A percentile compares a stretch with the other conserved stretches of the same genome.
phyloP scores from a whole-genome alignment of 495 filamentous ascomycete genomes.

The Xylona heveae region DNA sequence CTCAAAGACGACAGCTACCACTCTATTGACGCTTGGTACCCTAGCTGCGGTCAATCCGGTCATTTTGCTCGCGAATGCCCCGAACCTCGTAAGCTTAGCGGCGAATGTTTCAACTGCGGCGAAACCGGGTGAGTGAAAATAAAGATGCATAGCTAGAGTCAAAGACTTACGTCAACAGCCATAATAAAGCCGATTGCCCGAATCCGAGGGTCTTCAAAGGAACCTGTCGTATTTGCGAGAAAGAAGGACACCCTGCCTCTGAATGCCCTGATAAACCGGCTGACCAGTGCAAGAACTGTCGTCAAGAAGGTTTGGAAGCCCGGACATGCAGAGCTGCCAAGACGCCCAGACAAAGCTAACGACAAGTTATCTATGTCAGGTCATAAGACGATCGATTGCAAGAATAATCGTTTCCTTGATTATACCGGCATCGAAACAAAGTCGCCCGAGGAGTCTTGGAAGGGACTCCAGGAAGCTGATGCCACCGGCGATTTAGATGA shows the following conservation, averaged over 20 bases:
- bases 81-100: slow-evolving; percentile 22
- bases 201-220: slow-evolving; percentile 46
- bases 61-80: slow-evolving; percentile 40
- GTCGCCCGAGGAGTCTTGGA: slow-evolving; percentile 49
- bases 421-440: slow-evolving; percentile 33
- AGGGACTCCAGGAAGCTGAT: slow-evolving; percentile 36
- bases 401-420: slow-evolving; percentile 45
- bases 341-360: background rate
- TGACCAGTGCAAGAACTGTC: slow-evolving; percentile 54
- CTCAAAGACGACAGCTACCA: slow-evolving; percentile 4
- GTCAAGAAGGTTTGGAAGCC: slow-evolving; percentile 47
- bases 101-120: slow-evolving; percentile 63
- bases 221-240: slow-evolving; percentile 47
- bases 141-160: background rate
- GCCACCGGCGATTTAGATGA: slow-evolving; percentile 45
- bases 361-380: slow-evolving; percentile 21
- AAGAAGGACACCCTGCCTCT: slow-evolving; percentile 47
- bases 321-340: too few species aligned
- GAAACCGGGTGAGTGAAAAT: slow-evolving; percentile 22
- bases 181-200: slow-evolving; percentile 45
- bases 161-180: slow-evolving; percentile 16
- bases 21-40: background rate
- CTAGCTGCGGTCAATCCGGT: slow-evolving; percentile 29
- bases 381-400: slow-evolving; percentile 44
- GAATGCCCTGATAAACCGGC: slow-evolving; percentile 51